Percentiles rank a stretch among this genome's conserved stretches.
phyloP scores from a whole-genome alignment of 1,284 basidiomycete species.

The Cutaneotrichosporon dermatis region DNA sequence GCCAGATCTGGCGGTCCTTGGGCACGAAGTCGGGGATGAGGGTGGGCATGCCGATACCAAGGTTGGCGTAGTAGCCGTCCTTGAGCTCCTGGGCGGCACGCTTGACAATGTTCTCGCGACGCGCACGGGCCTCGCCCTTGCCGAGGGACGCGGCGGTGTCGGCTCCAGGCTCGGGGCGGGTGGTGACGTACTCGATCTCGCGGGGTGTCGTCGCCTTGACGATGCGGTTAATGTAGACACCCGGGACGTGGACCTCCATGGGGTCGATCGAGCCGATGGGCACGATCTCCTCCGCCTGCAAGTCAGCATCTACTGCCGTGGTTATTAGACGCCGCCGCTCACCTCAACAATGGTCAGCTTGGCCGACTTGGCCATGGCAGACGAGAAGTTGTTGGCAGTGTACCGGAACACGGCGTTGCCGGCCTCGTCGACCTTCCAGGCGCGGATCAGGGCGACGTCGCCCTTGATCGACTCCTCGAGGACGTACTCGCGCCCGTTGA shows the following conservation, averaged over 20 bases:
- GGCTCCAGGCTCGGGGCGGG: constrained; percentile 38
- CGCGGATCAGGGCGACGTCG: constrained; percentile 83
- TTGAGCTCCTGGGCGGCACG: constrained; percentile 80
- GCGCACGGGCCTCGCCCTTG: constrained; percentile 48
- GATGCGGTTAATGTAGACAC: constrained; percentile 83
- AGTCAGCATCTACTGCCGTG: not conserved
- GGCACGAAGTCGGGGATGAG: constrained; percentile 80
- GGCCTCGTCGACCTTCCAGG: constrained; percentile 91
- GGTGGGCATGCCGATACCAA: constrained; percentile 84
- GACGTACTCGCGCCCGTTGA: constrained; percentile 77
- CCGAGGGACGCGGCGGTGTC: constrained; percentile 17
- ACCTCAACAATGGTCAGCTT: constrained; percentile 73
- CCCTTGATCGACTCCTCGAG: constrained; percentile 82
- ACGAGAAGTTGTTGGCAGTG: constrained; percentile 81
- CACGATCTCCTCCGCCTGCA: constrained; percentile 87
- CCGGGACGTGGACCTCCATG: constrained; percentile 73
- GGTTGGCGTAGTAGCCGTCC: constrained; percentile 76
- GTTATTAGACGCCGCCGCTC: not conserved
- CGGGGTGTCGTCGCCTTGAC: constrained; percentile 74
- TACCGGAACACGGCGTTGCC: constrained; percentile 84
- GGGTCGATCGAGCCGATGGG: constrained; percentile 77
- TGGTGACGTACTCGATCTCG: constrained; percentile 68
- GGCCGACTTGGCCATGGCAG: constrained; percentile 82
- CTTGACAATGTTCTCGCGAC: constrained; percentile 64
- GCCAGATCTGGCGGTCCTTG: constrained; percentile 73